Evolutionary conservation across 352 stramenopile species (phyloP), one percentile per base, ranked within the genome.

Genomic region (Phytophthora ohioensis): DNA sequence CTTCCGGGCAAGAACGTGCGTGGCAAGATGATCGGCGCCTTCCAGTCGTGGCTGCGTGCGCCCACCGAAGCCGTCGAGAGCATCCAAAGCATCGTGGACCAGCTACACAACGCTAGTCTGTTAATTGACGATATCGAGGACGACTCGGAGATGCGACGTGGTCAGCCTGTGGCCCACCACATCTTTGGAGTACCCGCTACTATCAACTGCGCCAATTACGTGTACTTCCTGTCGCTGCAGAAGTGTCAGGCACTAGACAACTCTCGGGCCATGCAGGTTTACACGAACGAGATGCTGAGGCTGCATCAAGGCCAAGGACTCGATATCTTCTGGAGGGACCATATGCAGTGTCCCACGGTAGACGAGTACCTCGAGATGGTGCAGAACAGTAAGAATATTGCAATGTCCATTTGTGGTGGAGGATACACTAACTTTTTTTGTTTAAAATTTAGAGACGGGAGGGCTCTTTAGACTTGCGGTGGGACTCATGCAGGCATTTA

Each of bases 191-290:
- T 99, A 6, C 90, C 97, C 0, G 88, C 91, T 35, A 98, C 97
- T n/a, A 98, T 99, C 75, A 99, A 99, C 80, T 98, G 88, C 63
- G 97, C 96, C 56, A 99, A 99, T 73, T 99, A 99, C 78, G 95
- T 98, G 8, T 99, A 99, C 69, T 99, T 99, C 73, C 67, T 98
- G 63, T 98, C 97, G 21, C 78, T 99, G 61, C 92, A 99, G 73
- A 84, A 88, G 54, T 98, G 91, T 67, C 89, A 98, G 38, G 75
- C 79, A 11, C 76, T 99, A 8, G 68, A 86, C 5, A 99, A 95
- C 73, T 73, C 89, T 5, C 64, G 76, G 35, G 91, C 91, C 43
- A 88, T 97, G 75, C 71, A 95, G 43, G 88, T 98, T 32, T 99
- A 99, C 79, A 97, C 98, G 6, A 67, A 85, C 5, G 97, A 99